Evolutionary conservation across 352 stramenopile genomes (phyloP), one percentile per base, ranked within the genome.

Genomic region (Blastocystis sp.): DNA sequence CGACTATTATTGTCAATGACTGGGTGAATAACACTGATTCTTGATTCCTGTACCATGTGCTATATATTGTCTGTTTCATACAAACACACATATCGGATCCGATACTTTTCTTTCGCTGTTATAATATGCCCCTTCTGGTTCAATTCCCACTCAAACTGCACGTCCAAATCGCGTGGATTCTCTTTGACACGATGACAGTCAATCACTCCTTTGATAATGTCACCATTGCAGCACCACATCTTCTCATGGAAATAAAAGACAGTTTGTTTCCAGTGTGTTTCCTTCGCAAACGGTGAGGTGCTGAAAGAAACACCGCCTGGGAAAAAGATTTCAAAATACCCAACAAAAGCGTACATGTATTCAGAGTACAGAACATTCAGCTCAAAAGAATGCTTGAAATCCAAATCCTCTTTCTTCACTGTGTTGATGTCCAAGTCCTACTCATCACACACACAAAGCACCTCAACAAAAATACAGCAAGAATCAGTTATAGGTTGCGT

Each of bases 201-300:
- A 62, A 98, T 92, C 50, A 93, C 95, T 37, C 95, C 96, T 64
- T 95, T 93, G 59, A 98, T 94, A 37, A 94, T 90, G 76, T 98
- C 95, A 13, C 95, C 95, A 2, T 92, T 91, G 64, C 91, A 93
- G 82, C 95, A 95, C 26, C 93, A 93, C 34, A 98, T 91, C 64
- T 95, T 93, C 39, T 94, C 92, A 39, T 95, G 92, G 6, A 98
- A 91, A 91, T 98, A 98, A 90, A 99, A 98, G 20, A 98, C 94
- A 16, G 96, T 98, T 92, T 99, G 97, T 92, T 99, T 99, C 97
- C 97, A 99, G 93, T 99, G 97, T 62, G 97, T 99, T 92, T 98
- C 98, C 87, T 96, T 93, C 55, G 93, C 94, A 90, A 93, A 93
- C 3, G 94, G 94, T 16, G 92, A 69, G 4, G 97, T 99, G 3